These are phyloP conservation scores for Hordeum pubiflorum DNA, from an alignment of 202 grass and related monocot genomes.

Conservation along the genomic window DNA sequence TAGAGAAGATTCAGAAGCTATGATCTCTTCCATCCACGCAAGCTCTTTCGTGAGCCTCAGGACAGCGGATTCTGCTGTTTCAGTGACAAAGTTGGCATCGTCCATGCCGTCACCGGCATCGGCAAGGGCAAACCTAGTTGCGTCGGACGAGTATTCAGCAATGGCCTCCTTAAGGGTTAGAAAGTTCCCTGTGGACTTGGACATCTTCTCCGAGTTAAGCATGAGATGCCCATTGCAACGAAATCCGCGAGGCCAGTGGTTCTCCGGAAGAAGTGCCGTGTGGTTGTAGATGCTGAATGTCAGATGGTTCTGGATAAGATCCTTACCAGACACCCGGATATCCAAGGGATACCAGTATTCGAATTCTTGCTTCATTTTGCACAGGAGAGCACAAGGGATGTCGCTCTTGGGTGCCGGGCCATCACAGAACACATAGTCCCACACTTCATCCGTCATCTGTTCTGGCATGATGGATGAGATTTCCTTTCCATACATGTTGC, in stretches of 20 bases:
- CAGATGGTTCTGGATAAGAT: slow-evolving; percentile 68
- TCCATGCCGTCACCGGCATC: slow-evolving; percentile 78
- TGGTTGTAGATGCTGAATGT: slow-evolving; percentile 71
- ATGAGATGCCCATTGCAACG: slow-evolving; percentile 68
- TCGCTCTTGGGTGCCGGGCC: slow-evolving; percentile 39
- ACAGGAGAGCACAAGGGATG: slow-evolving; percentile 32
- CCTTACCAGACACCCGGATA: slow-evolving; percentile 57
- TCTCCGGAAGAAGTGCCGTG: slow-evolving; percentile 36
- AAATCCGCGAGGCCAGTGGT: slow-evolving; percentile 54
- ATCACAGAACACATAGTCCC: slow-evolving; percentile 54
- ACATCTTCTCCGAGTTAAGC: slow-evolving; percentile 74
- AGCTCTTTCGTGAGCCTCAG: slow-evolving; percentile 77
- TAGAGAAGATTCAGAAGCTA: slow-evolving; percentile 44
- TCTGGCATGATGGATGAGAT: slow-evolving; percentile 38
- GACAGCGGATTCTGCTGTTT: slow-evolving; percentile 69
- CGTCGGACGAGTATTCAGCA: slow-evolving; percentile 52
- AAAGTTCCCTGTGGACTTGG: slow-evolving; percentile 68
- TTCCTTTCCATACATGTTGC: slow-evolving; percentile 55
- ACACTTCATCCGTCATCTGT: slow-evolving; percentile 63
- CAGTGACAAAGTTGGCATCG: slow-evolving; percentile 75
- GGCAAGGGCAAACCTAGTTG: slow-evolving; percentile 58
- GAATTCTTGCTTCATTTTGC: slow-evolving; percentile 62
- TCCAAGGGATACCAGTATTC: slow-evolving; percentile 72
- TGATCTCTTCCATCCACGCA: slow-evolving; percentile 72
- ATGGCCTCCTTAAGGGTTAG: slow-evolving; percentile 47